phyloP scores from a whole-genome alignment of 2,329 filamentous ascomycete genomes.

The Colletotrichum liaoningense region DNA sequence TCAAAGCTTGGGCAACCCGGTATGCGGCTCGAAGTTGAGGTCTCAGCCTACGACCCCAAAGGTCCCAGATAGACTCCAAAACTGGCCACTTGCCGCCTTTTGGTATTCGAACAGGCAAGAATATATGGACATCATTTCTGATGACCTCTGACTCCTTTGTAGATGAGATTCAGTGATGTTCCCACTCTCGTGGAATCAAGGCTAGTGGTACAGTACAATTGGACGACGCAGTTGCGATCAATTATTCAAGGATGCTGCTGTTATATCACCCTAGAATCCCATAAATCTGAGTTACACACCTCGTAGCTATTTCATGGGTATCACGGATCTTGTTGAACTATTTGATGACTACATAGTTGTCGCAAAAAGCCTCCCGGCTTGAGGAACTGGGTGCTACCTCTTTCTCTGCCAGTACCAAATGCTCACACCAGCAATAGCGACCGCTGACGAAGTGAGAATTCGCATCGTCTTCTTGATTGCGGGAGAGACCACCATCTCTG shows the following conservation, averaged over 20 bases:
- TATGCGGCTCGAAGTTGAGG: conserved; percentile 61
- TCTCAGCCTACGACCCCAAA: conserved; percentile 43
- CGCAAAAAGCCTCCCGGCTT: not conserved
- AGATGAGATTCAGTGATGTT: too few species aligned
- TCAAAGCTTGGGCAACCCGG: conserved; percentile 48
- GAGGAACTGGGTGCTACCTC: not conserved
- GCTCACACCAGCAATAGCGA: conserved; percentile 6
- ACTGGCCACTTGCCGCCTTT: too few species aligned
- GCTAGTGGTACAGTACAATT: too few species aligned
- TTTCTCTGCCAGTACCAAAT: conserved; percentile 29
- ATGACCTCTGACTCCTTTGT: too few species aligned
- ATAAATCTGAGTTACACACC: too few species aligned
- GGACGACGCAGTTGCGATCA: too few species aligned
- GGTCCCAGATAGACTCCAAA: not conserved
- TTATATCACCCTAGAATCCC: too few species aligned
- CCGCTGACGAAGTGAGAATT: conserved; percentile 9
- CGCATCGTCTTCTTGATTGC: conserved; percentile 27
- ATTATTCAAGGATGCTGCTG: too few species aligned
- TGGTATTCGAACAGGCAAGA: too few species aligned
- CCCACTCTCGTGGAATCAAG: too few species aligned
- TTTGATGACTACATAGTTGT: not conserved
- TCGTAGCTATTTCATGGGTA: not conserved
- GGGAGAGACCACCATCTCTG: conserved; percentile 27
- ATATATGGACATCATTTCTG: too few species aligned
- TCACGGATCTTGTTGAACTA: not conserved